These are phyloP conservation scores for Ogataea saltuana DNA, from an alignment of 805 yeast species.

Conservation along the genomic window DNA sequence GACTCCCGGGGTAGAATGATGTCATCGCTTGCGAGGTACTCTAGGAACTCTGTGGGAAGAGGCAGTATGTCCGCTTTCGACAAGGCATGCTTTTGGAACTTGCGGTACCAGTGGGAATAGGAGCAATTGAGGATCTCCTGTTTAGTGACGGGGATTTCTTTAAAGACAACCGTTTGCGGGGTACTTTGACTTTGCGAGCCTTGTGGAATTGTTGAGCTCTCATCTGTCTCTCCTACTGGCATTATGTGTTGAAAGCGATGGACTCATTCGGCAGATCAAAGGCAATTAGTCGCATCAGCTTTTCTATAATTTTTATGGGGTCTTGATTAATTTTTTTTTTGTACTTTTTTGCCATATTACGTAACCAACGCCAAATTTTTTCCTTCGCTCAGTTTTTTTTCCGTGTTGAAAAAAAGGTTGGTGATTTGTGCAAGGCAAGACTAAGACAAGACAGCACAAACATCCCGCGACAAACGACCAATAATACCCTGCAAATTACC, in stretches of 20 bases:
- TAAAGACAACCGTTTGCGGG: constrained; percentile 22
- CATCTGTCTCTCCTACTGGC: not conserved
- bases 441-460: not conserved
- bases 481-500: not conserved
- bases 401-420: not conserved
- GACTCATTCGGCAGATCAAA: too few relatives aligned
- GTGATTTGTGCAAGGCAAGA: not conserved
- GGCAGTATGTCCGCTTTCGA: constrained; percentile 60
- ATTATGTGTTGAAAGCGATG: too few relatives aligned
- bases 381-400: constrained; percentile 5
- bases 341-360: not conserved
- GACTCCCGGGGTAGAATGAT: constrained; percentile 57
- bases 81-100: constrained; percentile 43
- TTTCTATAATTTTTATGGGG: too few relatives aligned
- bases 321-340: not conserved
- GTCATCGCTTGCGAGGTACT: constrained; percentile 67
- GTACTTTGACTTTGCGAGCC: not conserved
- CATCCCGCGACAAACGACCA: not conserved
- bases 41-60: constrained; percentile 56
- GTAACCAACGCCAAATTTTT: not conserved
- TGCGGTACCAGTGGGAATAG: constrained; percentile 60
- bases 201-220: too few relatives aligned
- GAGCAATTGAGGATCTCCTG: constrained; percentile 52
- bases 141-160: constrained; percentile 31
- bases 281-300: too few relatives aligned